phyloP scores from a whole-genome alignment of 495 filamentous ascomycete species.

The Corynascus novoguineensis region DNA sequence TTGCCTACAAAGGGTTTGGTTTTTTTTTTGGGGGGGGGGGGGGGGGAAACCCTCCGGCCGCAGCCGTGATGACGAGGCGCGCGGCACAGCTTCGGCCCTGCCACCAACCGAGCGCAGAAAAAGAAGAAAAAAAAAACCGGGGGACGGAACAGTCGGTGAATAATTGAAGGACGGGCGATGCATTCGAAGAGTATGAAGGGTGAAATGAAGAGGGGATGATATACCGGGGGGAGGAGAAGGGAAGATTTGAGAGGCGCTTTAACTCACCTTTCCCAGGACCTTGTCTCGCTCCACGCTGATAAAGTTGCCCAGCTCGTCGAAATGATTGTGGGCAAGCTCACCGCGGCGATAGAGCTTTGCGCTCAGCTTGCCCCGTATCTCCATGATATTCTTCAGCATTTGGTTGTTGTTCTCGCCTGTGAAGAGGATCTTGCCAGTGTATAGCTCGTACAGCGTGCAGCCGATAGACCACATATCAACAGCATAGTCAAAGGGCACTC shows the following conservation, averaged over 20 bases:
- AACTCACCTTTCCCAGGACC: conserved; percentile 67
- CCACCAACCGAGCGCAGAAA: conserved; percentile 8
- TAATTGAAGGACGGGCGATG: conserved; percentile 3
- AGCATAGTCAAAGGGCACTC: conserved; percentile 88
- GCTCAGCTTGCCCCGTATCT: conserved; percentile 88
- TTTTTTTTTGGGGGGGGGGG: too few species aligned
- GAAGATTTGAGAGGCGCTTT: conserved; percentile 20
- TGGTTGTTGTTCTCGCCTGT: conserved; percentile 94
- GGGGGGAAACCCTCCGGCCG: background rate
- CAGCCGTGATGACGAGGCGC: conserved; percentile 13
- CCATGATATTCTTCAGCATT: conserved; percentile 94
- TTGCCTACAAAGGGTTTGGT: too few species aligned
- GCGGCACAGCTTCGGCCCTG: conserved; percentile 18
- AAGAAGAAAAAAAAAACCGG: conserved; percentile 18
- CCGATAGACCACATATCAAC: conserved; percentile 98
- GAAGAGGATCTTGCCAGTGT: conserved; percentile 96
- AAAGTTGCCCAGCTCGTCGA: conserved; percentile 84
- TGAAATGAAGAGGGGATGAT: background rate
- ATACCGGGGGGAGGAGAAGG: too few species aligned
- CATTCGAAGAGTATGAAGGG: background rate
- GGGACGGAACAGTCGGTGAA: conserved; percentile 2
- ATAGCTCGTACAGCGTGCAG: conserved; percentile 93
- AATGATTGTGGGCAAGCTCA: conserved; percentile 66
- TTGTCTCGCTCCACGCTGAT: conserved; percentile 80
- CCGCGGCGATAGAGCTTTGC: conserved; percentile 79